A percentile compares a stretch with the other conserved stretches of the same genome.
phyloP scores from a whole-genome alignment of 2,329 filamentous ascomycete genomes.

The Chaetomium sp. region DNA sequence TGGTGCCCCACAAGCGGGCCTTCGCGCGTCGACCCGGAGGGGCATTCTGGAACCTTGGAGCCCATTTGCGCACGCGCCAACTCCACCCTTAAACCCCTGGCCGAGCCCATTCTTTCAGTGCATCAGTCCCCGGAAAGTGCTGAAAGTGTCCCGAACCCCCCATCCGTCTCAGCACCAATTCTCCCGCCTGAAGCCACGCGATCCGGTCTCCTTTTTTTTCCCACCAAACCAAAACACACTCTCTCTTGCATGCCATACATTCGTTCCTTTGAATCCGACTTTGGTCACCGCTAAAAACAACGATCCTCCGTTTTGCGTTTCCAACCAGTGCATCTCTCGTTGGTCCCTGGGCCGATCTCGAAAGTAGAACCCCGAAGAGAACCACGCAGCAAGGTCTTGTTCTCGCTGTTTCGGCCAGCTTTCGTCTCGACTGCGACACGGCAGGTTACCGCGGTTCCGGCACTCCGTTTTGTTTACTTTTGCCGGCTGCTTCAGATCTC shows the following conservation, averaged over 20 bases:
- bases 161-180: slow-evolving; percentile 18
- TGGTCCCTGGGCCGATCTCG: too few species aligned
- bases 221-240: background rate
- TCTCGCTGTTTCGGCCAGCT: too few species aligned
- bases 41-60: slow-evolving; percentile 13
- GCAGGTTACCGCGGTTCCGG: too few species aligned
- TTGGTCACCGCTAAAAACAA: background rate
- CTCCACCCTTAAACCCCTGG: slow-evolving; percentile 11
- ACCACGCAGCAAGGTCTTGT: too few species aligned
- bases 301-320: background rate
- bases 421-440: too few species aligned
- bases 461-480: background rate
- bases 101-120: slow-evolving; percentile 5
- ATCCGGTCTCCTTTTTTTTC: slow-evolving; percentile 14
- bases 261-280: background rate
- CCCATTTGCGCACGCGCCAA: slow-evolving; percentile 7
- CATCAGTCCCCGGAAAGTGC: background rate
- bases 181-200: slow-evolving; percentile 21
- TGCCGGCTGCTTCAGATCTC: background rate
- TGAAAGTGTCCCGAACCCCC: slow-evolving; percentile 3
- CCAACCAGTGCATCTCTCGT: background rate
- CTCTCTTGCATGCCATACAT: slow-evolving; percentile 5
- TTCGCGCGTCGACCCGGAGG: slow-evolving; percentile 9
- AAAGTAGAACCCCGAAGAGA: too few species aligned
- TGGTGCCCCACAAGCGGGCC: slow-evolving; percentile 14